Base-by-base conservation (phyloP, 768 basidiomycete species). In the Nevesoporus exiguus region DNA sequence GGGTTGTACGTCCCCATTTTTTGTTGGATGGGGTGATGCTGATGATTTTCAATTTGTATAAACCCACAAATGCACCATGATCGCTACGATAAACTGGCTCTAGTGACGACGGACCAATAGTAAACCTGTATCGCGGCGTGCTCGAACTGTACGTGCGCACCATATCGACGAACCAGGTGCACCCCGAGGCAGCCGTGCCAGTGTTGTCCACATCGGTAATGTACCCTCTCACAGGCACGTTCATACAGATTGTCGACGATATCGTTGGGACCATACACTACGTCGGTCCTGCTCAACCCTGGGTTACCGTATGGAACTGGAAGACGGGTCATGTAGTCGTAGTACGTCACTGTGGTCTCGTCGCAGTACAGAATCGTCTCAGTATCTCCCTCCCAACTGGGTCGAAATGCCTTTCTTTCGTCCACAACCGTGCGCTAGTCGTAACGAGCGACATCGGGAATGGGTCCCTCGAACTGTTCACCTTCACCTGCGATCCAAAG, bases 241-340 rank as follows among this genome's bases (percentile, higher is more conserved):
- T 74, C 52, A 69, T 83, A 5, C 81, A 84, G 63, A 72, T 84
- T 43, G 80, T 74, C 2, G 75, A 77, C 25, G 83, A 85, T 54
- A 68, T 82, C 30, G 61, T 86, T 29, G 82, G 76, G 5, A 64
- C 80, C 45, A 77, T 79, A 64, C 73, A 73, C 49, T 74, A 69
- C 61, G 46, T 66, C 31, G 62, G 68, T 17, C 52, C 60, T 0
- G 36, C 51, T 0, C 49, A 44, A 21, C 64, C 75, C 10, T 65
- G 58, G 10, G 68, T 71, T 19, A 55, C 59, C 17, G 40, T 65
- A 25, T 84, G 80, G 80, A 77, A 82, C 48, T 84, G 83, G 83
- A 73, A 65, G 52, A 75, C 69, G 0, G 80, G 77, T 0, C 56
- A 62, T 11, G 10, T 69, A 9, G 57, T 81, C 39, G 70, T 77